These are phyloP conservation scores for Sclerotinia glacialis DNA, from an alignment of 2,329 filamentous ascomycete genomes.

Conservation along the genomic window DNA sequence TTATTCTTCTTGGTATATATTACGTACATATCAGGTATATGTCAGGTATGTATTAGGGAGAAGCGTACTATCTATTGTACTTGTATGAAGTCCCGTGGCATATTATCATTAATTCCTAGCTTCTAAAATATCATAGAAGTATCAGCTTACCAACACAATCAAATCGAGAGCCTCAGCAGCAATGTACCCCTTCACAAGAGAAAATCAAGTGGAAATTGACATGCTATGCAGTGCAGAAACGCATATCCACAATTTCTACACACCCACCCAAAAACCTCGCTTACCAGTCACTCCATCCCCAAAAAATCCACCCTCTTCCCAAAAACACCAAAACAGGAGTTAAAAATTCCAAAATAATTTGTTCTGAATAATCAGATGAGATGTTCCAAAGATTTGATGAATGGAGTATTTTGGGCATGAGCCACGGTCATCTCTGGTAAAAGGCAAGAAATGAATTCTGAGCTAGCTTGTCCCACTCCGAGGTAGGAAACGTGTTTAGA, in stretches of 20 bases:
- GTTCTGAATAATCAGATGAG: conserved; percentile 35
- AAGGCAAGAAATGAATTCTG: conserved; percentile 43
- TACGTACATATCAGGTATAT: too few species aligned
- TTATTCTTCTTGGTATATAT: not conserved
- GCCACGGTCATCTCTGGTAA: conserved; percentile 43
- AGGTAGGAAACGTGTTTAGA: conserved; percentile 18
- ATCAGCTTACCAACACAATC: not conserved
- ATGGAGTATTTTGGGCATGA: conserved; percentile 51
- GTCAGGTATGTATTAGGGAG: too few species aligned
- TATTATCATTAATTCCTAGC: not conserved
- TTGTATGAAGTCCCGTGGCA: not conserved
- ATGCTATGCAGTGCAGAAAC: too few species aligned
- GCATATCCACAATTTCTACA: too few species aligned
- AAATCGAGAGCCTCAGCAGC: not conserved
- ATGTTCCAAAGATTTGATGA: conserved; percentile 51
- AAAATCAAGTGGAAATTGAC: not conserved
- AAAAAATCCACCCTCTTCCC: not conserved
- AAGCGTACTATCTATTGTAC: not conserved
- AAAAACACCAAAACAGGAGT: not conserved
- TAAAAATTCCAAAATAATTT: conserved; percentile 25
- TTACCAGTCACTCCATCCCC: too few species aligned
- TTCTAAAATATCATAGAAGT: not conserved
- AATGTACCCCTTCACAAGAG: not conserved
- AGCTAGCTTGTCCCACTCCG: conserved; percentile 41
- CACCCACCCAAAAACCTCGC: conserved; percentile 8